These are phyloP conservation scores for Dictyostelium intermedium DNA, from an alignment of 78 protist genomes.

Conservation along the genomic window DNA sequence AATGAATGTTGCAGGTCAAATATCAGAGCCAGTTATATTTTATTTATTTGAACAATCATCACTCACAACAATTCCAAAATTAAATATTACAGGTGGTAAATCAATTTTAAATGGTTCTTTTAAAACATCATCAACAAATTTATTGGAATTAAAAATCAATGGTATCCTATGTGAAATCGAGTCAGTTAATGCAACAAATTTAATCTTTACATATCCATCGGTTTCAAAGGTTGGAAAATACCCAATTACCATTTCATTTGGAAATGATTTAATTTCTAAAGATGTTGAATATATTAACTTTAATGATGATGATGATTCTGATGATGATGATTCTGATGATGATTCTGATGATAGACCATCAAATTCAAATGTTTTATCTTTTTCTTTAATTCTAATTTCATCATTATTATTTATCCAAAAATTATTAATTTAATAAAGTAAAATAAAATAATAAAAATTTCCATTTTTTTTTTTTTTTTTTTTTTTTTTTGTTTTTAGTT, in stretches of 20 bases:
- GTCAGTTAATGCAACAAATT: neutral
- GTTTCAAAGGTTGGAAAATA: neutral
- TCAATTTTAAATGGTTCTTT: neutral
- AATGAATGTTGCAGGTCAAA: neutral
- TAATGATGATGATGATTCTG: no score
- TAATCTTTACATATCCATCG: neutral
- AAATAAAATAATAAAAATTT: neutral
- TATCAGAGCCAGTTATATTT: neutral
- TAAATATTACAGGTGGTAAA: neutral
- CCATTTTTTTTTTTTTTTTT: neutral
- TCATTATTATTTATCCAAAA: neutral
- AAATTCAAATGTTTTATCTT: neutral
- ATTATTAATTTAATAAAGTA: neutral
- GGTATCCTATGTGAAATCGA: neutral
- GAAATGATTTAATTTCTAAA: neutral
- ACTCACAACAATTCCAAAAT: neutral
- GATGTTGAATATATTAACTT: neutral
- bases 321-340: neutral
- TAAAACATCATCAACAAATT: neutral
- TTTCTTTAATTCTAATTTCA: neutral
- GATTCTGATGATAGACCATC: neutral
- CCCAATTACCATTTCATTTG: neutral
- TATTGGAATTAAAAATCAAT: neutral
- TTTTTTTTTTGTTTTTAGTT: neutral
- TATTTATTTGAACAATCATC: neutral